Conservation (phyloP, 805 yeast genomes). For the Lachancea quebecensis region DNA sequence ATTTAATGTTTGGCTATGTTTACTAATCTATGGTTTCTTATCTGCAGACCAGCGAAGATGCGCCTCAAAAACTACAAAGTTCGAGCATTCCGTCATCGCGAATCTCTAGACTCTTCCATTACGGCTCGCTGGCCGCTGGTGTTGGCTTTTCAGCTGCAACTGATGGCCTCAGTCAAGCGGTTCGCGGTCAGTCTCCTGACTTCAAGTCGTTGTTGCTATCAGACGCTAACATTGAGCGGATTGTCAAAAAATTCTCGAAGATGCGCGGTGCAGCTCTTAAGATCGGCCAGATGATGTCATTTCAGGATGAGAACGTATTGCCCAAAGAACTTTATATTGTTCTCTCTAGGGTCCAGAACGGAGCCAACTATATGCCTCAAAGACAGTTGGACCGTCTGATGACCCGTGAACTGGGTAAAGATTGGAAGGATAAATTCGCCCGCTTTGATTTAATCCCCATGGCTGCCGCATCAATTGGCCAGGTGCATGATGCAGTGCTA, state of each 20-base stretch:
- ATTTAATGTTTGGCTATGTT: background rate
- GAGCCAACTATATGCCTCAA: slow-evolving; percentile 95
- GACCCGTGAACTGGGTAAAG: slow-evolving; percentile 59
- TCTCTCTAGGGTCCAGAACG: slow-evolving; percentile 78
- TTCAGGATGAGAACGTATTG: slow-evolving; percentile 80
- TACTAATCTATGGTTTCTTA: background rate
- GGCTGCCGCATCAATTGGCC: slow-evolving; percentile 97
- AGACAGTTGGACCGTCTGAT: slow-evolving; percentile 77
- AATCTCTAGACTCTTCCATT: slow-evolving; percentile 84
- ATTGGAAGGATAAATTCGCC: slow-evolving; percentile 70
- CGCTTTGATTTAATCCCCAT: slow-evolving; percentile 82
- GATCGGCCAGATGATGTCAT: slow-evolving; percentile 93
- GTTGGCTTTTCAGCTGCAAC: slow-evolving; percentile 78
- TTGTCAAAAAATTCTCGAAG: slow-evolving; percentile 79
- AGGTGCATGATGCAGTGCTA: slow-evolving; percentile 81
- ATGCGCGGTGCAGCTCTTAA: slow-evolving; percentile 99
- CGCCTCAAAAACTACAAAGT: slow-evolving; percentile 15
- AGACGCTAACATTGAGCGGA: slow-evolving; percentile 76
- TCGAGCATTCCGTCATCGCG: slow-evolving; percentile 82
- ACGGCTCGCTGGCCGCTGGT: slow-evolving; percentile 87
- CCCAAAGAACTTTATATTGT: slow-evolving; percentile 82
- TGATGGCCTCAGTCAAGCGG: slow-evolving; percentile 66
- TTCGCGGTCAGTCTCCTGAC: slow-evolving; percentile 44
- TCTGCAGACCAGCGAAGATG: background rate
- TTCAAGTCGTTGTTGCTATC: slow-evolving; percentile 59